Evolutionary conservation across 805 yeast species (phyloP).

Genomic region (Hanseniaspora mollemarum): DNA sequence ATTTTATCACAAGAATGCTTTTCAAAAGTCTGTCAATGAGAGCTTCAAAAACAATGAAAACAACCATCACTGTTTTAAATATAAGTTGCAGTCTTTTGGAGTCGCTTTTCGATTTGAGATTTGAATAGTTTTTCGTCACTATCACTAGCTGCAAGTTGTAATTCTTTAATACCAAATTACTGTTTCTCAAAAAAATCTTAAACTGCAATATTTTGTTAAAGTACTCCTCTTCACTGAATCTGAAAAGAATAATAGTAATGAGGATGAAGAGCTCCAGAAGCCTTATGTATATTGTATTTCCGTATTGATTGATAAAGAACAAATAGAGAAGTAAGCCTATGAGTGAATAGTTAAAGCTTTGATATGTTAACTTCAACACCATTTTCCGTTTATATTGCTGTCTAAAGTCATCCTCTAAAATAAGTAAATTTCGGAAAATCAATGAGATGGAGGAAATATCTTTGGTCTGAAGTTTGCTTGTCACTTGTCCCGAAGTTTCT

Average conservation of each 20-base stretch:
- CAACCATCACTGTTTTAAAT: conserved; percentile 14
- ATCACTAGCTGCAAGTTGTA: conserved; percentile 9
- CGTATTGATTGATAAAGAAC: conserved; percentile 10
- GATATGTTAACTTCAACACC: conserved; percentile 41
- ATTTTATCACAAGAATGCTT: conserved; percentile 4
- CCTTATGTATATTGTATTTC: conserved; percentile 11
- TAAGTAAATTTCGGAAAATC: conserved; percentile 68
- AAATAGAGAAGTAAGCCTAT: conserved; percentile 28
- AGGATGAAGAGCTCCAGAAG: conserved; percentile 7
- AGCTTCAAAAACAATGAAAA: conserved; percentile 9
- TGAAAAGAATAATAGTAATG: conserved; percentile 8
- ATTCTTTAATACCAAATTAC: conserved; percentile 1
- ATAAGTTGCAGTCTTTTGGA: conserved; percentile 9
- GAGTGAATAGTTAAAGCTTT: conserved; percentile 33
- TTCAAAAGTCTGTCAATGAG: conserved; percentile 7
- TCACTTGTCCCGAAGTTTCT: neutral
- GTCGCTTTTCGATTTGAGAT: conserved; percentile 3
- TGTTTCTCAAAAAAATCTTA: conserved; percentile 9
- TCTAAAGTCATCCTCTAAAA: conserved; percentile 75
- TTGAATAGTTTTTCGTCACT: conserved; percentile 12
- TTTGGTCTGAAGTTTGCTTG: conserved; percentile 16
- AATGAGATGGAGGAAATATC: conserved; percentile 47
- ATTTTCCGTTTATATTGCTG: conserved; percentile 68
- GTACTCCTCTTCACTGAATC: conserved; percentile 13
- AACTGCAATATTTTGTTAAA: conserved; percentile 10